A percentile compares a stretch with the other conserved stretches of the same genome.
phyloP scores from a whole-genome alignment of 305 asterid species.

The Fraxinus velutina region DNA sequence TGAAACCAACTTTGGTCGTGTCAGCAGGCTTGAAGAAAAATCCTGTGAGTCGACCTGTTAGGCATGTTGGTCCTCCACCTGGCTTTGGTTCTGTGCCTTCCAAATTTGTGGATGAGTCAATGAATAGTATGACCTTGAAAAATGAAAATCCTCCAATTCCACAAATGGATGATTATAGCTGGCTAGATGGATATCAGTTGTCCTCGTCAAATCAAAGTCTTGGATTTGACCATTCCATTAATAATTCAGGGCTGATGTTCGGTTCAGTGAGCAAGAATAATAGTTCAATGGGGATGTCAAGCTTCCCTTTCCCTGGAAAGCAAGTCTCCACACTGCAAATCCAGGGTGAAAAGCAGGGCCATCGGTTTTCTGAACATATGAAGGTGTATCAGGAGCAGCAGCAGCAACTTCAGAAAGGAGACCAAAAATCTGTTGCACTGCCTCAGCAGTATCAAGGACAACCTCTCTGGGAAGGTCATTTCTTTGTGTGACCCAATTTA shows the following conservation, averaged over 20 bases:
- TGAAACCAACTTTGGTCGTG: slow-evolving; percentile 41
- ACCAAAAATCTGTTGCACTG: slow-evolving; percentile 49
- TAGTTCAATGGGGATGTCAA: slow-evolving; percentile 43
- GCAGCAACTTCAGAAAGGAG: slow-evolving; percentile 55
- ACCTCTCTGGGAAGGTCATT: slow-evolving; percentile 75
- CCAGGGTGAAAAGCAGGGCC: slow-evolving; percentile 52
- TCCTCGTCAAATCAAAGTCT: slow-evolving; percentile 51
- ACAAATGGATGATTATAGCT: slow-evolving; percentile 75
- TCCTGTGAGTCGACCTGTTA: slow-evolving; percentile 79
- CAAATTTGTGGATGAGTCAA: slow-evolving; percentile 57
- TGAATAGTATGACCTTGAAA: slow-evolving; percentile 40
- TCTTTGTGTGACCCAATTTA: slow-evolving; percentile 74
- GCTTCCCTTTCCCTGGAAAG: slow-evolving; percentile 85
- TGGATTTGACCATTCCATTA: slow-evolving; percentile 48
- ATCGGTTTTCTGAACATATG: slow-evolving; percentile 52
- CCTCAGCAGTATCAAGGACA: slow-evolving; percentile 77
- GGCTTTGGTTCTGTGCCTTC: slow-evolving; percentile 82
- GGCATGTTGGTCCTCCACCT: slow-evolving; percentile 98
- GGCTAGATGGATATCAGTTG: slow-evolving; percentile 78
- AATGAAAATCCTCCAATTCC: slow-evolving; percentile 38
- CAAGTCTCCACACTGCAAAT: slow-evolving; percentile 49
- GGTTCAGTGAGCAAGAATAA: slow-evolving; percentile 41
- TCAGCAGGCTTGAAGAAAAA: slow-evolving; percentile 65
- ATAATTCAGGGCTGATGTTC: slow-evolving; percentile 45
- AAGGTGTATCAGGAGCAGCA: slow-evolving; percentile 53